Base-by-base conservation (phyloP, 2,329 filamentous ascomycete genomes). In the Leptographium galeiforme region DNA sequence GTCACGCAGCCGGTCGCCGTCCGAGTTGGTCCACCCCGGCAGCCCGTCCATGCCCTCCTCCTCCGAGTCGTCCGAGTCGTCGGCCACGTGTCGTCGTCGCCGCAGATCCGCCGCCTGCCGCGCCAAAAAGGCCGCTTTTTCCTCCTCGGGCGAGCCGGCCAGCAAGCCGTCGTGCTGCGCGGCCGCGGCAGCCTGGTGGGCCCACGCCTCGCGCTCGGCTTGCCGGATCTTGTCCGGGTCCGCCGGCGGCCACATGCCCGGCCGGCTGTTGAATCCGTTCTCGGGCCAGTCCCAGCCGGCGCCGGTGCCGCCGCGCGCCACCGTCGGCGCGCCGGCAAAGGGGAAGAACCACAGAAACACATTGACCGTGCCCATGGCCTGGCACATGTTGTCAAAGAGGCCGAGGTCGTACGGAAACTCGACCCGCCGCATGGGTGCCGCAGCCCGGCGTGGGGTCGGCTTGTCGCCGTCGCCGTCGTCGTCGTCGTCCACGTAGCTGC, bases 361-460 rank as follows among this genome's bases (percentile, higher is more conserved):
- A 62, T 87, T 89, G 8, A 63, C 59, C 0, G 79, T 82, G 5
- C 86, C 85, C 84, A 93, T 90, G 16, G 82, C 84, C 63, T 87
- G 82, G 16, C 76, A 74, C 63, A 91, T 74, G 65, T 94, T 94
- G 39, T 70, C 65, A 69, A 80, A 89, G 60, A 93, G 72, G 50
- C 85, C 86, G 46, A 91, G 69, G 62, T 94, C 87, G 67, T 89
- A 93, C 0, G 87, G 88, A 60, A 89, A 93, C 65, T 91, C 85
- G 61, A 90, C 78, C 52, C 74, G 77, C 54, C 77, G 72, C 45
- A 86, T 75, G n/a, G 43, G 48, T n/a, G 54, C 48, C 16, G 33
- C 40, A 30, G 44, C 33, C 16, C 36, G 34, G 41, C 44, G 12
- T 14, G 18, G 11, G 6, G 18, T 25, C 5, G 25, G 25, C 25